Evolutionary conservation across 2,329 filamentous ascomycete species (phyloP), one percentile per base, ranked within the genome.

Genomic region (Pyricularia grisea): DNA sequence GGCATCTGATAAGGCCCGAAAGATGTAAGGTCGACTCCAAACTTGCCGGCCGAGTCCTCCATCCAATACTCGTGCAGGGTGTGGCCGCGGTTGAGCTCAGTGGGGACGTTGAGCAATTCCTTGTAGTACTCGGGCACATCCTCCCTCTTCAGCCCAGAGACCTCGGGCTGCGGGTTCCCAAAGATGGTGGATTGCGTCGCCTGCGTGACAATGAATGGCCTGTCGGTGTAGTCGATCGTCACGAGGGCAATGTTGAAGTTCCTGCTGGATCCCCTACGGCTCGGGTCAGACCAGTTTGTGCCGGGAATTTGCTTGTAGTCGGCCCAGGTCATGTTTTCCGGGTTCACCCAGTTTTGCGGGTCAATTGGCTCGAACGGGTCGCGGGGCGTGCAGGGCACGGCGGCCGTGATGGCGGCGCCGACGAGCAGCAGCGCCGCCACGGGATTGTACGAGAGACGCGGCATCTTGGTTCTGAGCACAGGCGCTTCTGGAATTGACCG

Each of bases 21-120:
- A 0, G 81, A 80, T 0, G 83, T 85, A 73, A 86, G 71, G 69
- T 85, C 81, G 10, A 85, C 84, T 17, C 84, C 84, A 70, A 81
- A 86, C 23, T 81, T 79, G 2, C 84, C 84, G 14, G 79, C 81
- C 0, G 82, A 84, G 73, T 86, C 84, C 68, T 83, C 83, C 83
- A 85, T 86, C 84, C 84, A 86, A 72, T 86, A 86, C 74, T 86
- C 83, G 70, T 86, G 84, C 2, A 86, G 76, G 2, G 84, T 86
- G 70, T 85, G 84, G 3, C 79, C 79, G n/a, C 76, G 76, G 69
- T 86, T 85, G 33, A 85, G 73, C 4, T 83, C 81, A 58, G 76
- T 79, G 0, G 83, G 83, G 67, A 75, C 81, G 71, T 85, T 86
- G 66, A 85, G 77, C 3, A 85, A 75, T 70, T 85, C 82, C 33